These are phyloP conservation scores for Quercus engelmannii DNA, from an alignment of 306 rosid species.

Conservation along the genomic window DNA sequence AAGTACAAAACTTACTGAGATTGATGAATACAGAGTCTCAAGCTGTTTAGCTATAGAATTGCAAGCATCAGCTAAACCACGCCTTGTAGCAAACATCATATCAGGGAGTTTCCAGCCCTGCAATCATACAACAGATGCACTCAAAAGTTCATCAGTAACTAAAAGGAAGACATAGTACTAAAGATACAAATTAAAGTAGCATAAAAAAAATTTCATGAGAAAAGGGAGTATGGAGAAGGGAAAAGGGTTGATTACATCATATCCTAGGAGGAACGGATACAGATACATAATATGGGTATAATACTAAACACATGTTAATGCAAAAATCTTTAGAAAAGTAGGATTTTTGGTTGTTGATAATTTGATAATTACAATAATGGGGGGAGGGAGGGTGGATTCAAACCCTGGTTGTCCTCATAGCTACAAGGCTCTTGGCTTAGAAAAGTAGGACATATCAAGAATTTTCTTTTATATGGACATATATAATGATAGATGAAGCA, in stretches of 20 bases:
- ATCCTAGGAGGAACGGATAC: not conserved
- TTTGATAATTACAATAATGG: too few species aligned
- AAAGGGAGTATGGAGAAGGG: not conserved
- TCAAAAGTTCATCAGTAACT: not conserved
- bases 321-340: not conserved
- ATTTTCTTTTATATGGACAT: not conserved
- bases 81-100: constrained; percentile 93
- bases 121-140: constrained; percentile 24
- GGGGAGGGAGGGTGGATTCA: too few species aligned
- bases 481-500: constrained; percentile 3
- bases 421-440: too few species aligned
- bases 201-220: not conserved
- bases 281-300: not conserved
- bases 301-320: not conserved
- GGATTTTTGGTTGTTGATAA: too few species aligned
- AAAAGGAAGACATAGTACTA: not conserved
- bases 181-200: not conserved
- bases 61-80: constrained; percentile 84
- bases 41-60: constrained; percentile 64
- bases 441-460: constrained; percentile 7
- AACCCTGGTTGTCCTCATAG: too few species aligned
- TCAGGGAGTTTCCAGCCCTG: constrained; percentile 98
- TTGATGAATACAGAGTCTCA: constrained; percentile 67
- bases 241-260: not conserved
- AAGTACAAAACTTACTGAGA: constrained; percentile 45